Evolutionary conservation across 768 basidiomycete genomes (phyloP), one percentile per base, ranked within the genome.

Genomic region (Tephrocybe sp.): DNA sequence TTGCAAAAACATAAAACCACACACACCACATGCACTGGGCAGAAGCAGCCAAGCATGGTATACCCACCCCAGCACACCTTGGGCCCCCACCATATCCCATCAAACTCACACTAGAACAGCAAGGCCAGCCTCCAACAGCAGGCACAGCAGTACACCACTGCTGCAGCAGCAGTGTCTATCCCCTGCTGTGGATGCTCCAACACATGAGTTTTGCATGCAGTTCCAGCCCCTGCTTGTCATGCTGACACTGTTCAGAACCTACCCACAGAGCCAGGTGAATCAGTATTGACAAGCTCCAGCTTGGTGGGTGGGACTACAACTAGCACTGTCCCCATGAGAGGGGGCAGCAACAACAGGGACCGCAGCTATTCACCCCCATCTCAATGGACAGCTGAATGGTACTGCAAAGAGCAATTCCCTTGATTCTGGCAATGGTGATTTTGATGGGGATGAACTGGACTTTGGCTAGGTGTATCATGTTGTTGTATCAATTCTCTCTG

Each of bases 1-100:
- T 92, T 37, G 89, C 90, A 5, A 84, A 87, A 36, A 88, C 89
- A 15, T 92, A 91, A 91, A 85, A 92, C 59, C 81, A 83, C 56
- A 84, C 86, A 65, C 71, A 73, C 16, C 73, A 72, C 16, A 53
- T 71, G 34, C 74, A 74, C 56, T 74, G 72, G 37, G 72, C 71
- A 39, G 69, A 73, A 51, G 66, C 69, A 45, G 68, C 69, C 18
- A 72, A 42, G 64, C 59, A 9, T 60, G 61, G 6, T 64, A 67
- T 15, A 62, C 66, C 22, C 59, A 55, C 19, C 63, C 69, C 40
- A 60, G n/a, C n/a, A n/a, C n/a, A 63, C 42, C 62, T 54, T 18
- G 47, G 58, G 11, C 62, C 66, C 12, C n/a, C n/a, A n/a, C 34
- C 19, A 35, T 67, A 60, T 47, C 62, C 66, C 42, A 61, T 65